Evolutionary conservation across 495 filamentous ascomycete genomes (phyloP), one percentile per base, ranked within the genome.

Genomic region (Hyaloscypha finlandica): DNA sequence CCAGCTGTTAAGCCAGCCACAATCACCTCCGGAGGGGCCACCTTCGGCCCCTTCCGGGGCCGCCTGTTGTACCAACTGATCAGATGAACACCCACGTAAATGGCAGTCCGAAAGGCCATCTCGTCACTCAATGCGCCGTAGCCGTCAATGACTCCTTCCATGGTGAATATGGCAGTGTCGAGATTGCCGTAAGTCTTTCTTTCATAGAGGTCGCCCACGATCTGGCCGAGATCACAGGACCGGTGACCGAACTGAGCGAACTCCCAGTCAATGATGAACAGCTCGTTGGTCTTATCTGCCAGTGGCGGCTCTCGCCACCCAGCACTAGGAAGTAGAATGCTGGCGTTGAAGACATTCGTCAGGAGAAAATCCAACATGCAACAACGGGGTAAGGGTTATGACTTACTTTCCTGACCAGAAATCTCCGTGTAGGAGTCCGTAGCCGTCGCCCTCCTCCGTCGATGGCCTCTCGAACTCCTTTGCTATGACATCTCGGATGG

Each of bases 401-500:
- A 77, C 83, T 62, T 78, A 83, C 82, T 86, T 88, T 19, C 84
- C 84, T 6, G 83, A 81, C 85, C 86, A 87, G 63, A 87, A 85
- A 61, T 88, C 85, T 6, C 84, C 86, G 68, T 87, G 86, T 56
- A 86, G 82, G 11, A 81, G 60, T 31, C 80, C 79, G 42, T 75
- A 75, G 8, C 69, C 35, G n/a, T 71, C 65, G 19, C 72, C 71
- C 3, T 81, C 70, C 20, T 68, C 60, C 1, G 51, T 56, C 31
- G 82, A 63, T 69, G 81, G 65, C 67, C 84, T 82, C 12, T 63
- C 70, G 0, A 79, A 78, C 59, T 73, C 71, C 52, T 71, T 75
- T 4, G 20, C 45, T 35, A 52, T 35, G 11, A 68, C 33, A 39
- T 63, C 59, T 3, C 79, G 69, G 30, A 86, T 75, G 29, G 78